Conservation (phyloP, 495 filamentous ascomycete genomes). For the Xylaria castorea region DNA sequence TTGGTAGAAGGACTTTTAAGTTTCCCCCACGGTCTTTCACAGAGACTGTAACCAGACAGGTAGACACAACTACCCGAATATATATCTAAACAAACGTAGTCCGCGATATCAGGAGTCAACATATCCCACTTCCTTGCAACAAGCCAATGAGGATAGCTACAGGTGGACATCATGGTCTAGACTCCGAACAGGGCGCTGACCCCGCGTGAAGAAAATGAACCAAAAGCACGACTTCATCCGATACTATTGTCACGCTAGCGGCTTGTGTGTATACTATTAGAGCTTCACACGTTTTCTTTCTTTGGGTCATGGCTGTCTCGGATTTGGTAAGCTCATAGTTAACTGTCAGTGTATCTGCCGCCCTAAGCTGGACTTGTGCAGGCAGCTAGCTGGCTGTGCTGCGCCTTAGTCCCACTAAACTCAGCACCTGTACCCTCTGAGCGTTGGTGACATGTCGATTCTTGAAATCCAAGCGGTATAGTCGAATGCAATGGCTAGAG, state of each 20-base stretch:
- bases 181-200: neutral
- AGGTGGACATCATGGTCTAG: neutral
- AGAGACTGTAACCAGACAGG: neutral
- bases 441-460: neutral
- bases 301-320: neutral
- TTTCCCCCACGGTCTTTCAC: neutral
- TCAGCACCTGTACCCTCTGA: neutral
- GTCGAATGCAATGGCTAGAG: neutral
- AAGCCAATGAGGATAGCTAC: neutral
- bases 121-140: neutral
- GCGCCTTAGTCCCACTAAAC: neutral
- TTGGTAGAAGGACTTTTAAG: neutral
- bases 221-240: neutral
- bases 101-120: neutral
- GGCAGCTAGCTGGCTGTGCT: neutral
- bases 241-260: neutral
- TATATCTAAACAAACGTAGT: neutral
- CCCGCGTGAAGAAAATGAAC: neutral
- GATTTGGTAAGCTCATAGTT: neutral
- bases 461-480: neutral
- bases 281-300: neutral
- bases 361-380: neutral
- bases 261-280: neutral
- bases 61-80: neutral
- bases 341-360: neutral